Conservation (phyloP, 495 filamentous ascomycete genomes). For the Penicillium antarcticum region DNA sequence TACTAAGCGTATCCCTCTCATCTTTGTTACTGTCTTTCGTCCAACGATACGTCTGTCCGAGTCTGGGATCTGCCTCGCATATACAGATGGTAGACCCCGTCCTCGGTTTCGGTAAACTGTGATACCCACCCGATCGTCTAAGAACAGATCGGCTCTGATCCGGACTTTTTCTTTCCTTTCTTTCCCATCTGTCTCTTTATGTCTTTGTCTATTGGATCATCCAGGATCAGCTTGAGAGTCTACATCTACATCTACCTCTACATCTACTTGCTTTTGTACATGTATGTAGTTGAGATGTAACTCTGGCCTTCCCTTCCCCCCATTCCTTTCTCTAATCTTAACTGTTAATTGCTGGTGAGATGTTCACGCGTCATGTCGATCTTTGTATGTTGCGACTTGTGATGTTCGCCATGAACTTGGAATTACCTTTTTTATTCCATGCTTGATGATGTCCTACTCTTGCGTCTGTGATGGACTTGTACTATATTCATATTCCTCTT, state of each 20-base stretch:
- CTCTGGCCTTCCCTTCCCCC: background rate
- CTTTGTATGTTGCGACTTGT: background rate
- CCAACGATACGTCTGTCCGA: background rate
- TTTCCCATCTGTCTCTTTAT: too few species aligned
- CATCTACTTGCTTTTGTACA: too few species aligned
- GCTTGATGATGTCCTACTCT: too few species aligned
- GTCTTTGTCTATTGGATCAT: background rate
- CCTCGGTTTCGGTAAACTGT: slow-evolving; percentile 13
- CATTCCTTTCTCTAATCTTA: slow-evolving; percentile 6
- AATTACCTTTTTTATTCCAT: background rate
- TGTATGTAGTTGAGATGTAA: background rate
- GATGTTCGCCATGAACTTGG: background rate
- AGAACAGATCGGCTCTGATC: slow-evolving; percentile 9
- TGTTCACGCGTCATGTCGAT: background rate
- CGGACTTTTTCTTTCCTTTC: slow-evolving; percentile 5
- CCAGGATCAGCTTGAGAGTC: background rate
- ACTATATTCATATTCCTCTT: too few species aligned
- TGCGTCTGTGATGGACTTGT: too few species aligned
- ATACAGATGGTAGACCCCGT: background rate
- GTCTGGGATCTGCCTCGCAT: background rate
- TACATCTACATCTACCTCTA: too few species aligned
- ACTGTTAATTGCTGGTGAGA: background rate
- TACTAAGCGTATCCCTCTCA: slow-evolving; percentile 31
- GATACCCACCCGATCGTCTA: slow-evolving; percentile 19
- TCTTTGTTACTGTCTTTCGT: background rate